Conservation (phyloP, 768 basidiomycete species). For the Lactifluus echinatus region DNA sequence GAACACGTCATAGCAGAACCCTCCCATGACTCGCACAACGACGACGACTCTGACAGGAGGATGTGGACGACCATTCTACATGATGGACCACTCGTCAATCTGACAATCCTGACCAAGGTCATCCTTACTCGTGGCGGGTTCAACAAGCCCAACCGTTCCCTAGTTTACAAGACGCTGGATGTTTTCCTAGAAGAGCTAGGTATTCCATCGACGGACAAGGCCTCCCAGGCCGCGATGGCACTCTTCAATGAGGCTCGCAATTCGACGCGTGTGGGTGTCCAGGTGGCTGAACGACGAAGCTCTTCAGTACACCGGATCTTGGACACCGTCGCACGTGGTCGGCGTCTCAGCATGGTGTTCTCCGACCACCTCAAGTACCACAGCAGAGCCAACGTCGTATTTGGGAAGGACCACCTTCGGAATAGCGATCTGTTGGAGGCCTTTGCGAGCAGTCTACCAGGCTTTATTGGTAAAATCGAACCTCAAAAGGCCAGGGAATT, state of each 20-base stretch:
- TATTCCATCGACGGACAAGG: neutral
- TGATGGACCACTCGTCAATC: slow-evolving; percentile 4
- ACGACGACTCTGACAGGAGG: neutral
- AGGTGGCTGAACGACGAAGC: neutral
- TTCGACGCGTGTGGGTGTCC: neutral
- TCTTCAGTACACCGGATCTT: neutral
- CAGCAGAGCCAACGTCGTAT: neutral
- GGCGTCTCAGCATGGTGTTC: neutral
- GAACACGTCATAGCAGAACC: no score
- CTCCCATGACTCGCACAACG: no score
- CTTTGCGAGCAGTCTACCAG: neutral
- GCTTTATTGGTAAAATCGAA: neutral
- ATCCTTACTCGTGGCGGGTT: neutral
- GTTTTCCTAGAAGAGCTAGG: neutral
- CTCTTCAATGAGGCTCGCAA: neutral
- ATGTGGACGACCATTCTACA: neutral
- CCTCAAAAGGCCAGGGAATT: neutral
- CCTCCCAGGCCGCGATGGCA: neutral
- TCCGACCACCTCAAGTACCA: neutral
- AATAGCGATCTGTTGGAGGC: neutral
- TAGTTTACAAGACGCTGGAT: slow-evolving; percentile 5
- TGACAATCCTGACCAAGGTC: neutral
- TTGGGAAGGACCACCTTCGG: slow-evolving; percentile 1
- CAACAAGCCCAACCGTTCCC: neutral
- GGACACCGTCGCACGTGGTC: neutral